These are phyloP conservation scores for Modicella reniformis DNA, from an alignment of 371 early-diverging fungal genomes.

Conservation along the genomic window DNA sequence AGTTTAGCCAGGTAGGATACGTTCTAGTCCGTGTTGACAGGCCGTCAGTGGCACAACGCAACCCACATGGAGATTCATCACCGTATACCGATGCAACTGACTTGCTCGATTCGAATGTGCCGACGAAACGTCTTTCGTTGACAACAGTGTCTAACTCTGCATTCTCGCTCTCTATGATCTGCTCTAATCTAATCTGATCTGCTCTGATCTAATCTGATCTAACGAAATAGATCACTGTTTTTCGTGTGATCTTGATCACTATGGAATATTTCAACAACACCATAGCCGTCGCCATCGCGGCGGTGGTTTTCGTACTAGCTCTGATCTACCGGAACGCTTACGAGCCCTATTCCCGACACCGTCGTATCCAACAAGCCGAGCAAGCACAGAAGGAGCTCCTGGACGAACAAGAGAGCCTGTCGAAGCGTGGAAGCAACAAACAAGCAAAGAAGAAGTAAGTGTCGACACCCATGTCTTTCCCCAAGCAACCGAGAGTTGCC, in stretches of 20 bases:
- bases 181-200: not conserved
- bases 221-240: too few species aligned
- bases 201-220: too few species aligned
- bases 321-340: slow-evolving; percentile 32
- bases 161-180: not conserved
- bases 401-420: slow-evolving; percentile 41
- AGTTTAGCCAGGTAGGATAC: too few species aligned
- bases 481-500: too few species aligned
- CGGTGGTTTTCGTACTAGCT: slow-evolving; percentile 13
- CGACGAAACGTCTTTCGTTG: too few species aligned
- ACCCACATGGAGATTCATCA: too few species aligned
- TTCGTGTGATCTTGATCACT: too few species aligned
- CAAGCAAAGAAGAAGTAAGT: slow-evolving; percentile 53
- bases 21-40: too few species aligned
- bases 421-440: slow-evolving; percentile 48
- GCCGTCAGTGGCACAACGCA: too few species aligned
- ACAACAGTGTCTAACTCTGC: too few species aligned
- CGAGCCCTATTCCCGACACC: slow-evolving; percentile 34
- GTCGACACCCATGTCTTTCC: not conserved
- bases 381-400: slow-evolving; percentile 49
- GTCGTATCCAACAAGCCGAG: slow-evolving; percentile 44
- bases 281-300: slow-evolving; percentile 11
- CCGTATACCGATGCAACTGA: too few species aligned
- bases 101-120: too few species aligned
- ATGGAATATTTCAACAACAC: slow-evolving; percentile 44